These are phyloP conservation scores for Pezicula radicicola DNA, from an alignment of 2,329 filamentous ascomycete genomes.

Conservation along the genomic window DNA sequence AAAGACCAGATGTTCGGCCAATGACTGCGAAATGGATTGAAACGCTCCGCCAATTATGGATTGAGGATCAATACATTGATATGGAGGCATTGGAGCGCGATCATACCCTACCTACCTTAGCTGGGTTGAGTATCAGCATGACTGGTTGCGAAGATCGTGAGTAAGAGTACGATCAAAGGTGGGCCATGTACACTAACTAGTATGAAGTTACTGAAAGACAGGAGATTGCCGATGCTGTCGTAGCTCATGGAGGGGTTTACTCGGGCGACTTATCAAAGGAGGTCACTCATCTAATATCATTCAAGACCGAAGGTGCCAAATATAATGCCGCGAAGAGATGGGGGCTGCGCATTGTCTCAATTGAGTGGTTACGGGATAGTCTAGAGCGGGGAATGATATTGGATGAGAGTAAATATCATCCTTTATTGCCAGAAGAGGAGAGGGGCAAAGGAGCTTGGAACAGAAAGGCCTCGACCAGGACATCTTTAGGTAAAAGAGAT, in stretches of 20 bases:
- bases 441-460: constrained; percentile 79
- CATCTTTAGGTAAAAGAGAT: constrained; percentile 55
- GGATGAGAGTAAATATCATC: constrained; percentile 83
- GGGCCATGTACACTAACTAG: neutral
- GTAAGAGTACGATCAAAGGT: constrained; percentile 27
- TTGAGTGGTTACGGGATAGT: constrained; percentile 85
- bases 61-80: constrained; percentile 73
- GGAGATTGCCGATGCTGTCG: constrained; percentile 59
- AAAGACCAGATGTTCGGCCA: constrained; percentile 80
- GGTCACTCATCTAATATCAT: constrained; percentile 85
- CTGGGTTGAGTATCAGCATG: constrained; percentile 61
- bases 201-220: constrained; percentile 60
- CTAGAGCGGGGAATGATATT: constrained; percentile 84
- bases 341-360: constrained; percentile 73
- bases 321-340: constrained; percentile 84
- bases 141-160: constrained; percentile 69
- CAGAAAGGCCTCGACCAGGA: constrained; percentile 43
- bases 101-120: constrained; percentile 62
- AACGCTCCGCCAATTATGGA: constrained; percentile 76
- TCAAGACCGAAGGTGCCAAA: constrained; percentile 78
- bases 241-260: constrained; percentile 78
- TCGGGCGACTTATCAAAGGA: constrained; percentile 81
- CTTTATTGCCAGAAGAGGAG: constrained; percentile 62
- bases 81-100: constrained; percentile 65
- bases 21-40: constrained; percentile 84